phyloP scores from a whole-genome alignment of 2,329 filamentous ascomycete genomes.

The Fusarium nematophilum region DNA sequence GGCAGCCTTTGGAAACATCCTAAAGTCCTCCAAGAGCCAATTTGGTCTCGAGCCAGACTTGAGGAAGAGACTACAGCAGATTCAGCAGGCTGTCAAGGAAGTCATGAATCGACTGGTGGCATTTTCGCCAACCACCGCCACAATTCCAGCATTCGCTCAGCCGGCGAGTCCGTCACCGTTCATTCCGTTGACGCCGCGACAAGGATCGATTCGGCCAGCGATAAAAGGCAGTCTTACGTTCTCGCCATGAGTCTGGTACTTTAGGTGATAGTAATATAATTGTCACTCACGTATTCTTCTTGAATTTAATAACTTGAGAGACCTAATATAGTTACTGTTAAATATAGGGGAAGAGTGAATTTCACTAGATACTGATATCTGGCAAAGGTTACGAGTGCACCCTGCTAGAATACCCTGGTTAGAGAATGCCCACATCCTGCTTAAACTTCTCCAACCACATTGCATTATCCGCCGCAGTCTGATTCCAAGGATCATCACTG shows the following conservation, averaged over 20 bases:
- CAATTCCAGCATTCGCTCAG: too few relatives aligned
- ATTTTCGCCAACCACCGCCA: neutral
- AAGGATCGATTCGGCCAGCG: neutral
- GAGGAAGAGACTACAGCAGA: neutral
- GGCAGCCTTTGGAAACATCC: neutral
- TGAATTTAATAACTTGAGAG: too few relatives aligned
- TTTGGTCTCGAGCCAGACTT: neutral
- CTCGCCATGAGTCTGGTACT: neutral
- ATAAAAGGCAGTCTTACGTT: neutral
- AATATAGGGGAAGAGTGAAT: too few relatives aligned
- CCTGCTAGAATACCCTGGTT: too few relatives aligned
- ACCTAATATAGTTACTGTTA: too few relatives aligned
- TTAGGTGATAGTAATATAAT: too few relatives aligned
- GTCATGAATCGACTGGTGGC: neutral
- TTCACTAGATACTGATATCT: too few relatives aligned
- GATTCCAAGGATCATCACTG: constrained; percentile 69
- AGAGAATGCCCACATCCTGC: constrained; percentile 59
- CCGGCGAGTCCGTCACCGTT: neutral
- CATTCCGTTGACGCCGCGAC: neutral
- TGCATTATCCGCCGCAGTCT: constrained; percentile 66
- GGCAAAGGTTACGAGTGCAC: too few relatives aligned
- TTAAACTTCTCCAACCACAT: constrained; percentile 70
- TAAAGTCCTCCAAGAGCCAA: neutral
- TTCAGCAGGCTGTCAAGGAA: neutral
- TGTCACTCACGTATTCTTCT: too few relatives aligned